A percentile compares a stretch with the other conserved stretches of the same genome.
Conservation (phyloP, 169 alveolate species). For the Theileria sp. region DNA sequence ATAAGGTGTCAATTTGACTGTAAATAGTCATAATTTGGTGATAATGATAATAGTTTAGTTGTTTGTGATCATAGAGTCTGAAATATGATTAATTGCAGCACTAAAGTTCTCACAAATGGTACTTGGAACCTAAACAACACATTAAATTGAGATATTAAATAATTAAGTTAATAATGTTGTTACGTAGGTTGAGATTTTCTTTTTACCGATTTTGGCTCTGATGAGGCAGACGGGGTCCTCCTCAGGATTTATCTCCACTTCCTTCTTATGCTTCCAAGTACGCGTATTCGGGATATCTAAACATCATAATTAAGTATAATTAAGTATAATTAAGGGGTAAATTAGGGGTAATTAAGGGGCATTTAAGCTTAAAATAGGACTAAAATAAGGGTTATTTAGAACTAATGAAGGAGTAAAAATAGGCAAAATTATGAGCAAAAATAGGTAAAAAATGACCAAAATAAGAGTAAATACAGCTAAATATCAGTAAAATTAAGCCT, state of each 20-base stretch:
- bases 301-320: too few relatives aligned
- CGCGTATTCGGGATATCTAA: slow-evolving; percentile 55
- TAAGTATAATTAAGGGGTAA: too few relatives aligned
- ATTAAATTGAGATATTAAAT: background rate
- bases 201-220: slow-evolving; percentile 53
- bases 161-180: background rate
- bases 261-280: slow-evolving; percentile 44
- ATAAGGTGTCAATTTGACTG: too few relatives aligned
- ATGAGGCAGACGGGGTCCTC: slow-evolving; percentile 60
- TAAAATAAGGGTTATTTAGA: too few relatives aligned
- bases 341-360: too few relatives aligned
- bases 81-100: slow-evolving; percentile 41
- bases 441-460: too few relatives aligned
- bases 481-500: too few relatives aligned
- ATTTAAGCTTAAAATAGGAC: too few relatives aligned
- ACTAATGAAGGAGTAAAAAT: too few relatives aligned
- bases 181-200: slow-evolving; percentile 62
- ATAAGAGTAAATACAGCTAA: too few relatives aligned
- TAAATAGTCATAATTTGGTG: background rate
- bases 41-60: background rate
- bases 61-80: slow-evolving; percentile 23
- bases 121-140: slow-evolving; percentile 21
- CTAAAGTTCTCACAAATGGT: slow-evolving; percentile 21
- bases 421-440: too few relatives aligned
- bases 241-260: background rate